Conservation (phyloP, 441 rosid genomes). For the Isatis lusitanica region DNA sequence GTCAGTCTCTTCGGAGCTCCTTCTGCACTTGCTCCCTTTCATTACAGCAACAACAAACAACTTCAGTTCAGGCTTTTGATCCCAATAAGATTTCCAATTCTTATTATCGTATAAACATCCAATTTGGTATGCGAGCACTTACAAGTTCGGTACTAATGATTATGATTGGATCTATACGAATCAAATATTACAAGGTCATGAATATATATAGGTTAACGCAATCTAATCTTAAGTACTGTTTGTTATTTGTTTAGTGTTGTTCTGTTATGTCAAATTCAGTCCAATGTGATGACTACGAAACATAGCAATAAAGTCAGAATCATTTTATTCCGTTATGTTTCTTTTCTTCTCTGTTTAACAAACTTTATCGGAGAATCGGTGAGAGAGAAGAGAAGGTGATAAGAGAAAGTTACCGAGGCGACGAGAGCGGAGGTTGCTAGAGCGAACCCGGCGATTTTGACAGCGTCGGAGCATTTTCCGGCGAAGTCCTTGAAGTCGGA, state of each 20-base stretch:
- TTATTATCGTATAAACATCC: background rate
- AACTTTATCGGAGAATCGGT: background rate
- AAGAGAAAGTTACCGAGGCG: conserved; percentile 50
- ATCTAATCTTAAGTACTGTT: background rate
- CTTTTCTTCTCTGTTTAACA: too few species aligned
- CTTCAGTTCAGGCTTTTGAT: background rate
- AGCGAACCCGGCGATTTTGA: conserved; percentile 76
- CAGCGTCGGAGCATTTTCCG: conserved; percentile 60
- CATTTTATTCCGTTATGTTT: too few species aligned
- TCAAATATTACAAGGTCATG: background rate
- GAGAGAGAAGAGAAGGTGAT: background rate
- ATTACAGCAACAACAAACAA: background rate
- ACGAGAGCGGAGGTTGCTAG: conserved; percentile 91
- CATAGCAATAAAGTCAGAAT: background rate
- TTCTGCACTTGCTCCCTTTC: conserved; percentile 80
- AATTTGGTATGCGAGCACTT: background rate
- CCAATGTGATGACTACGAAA: background rate
- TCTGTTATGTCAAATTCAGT: background rate
- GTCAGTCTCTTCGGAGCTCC: conserved; percentile 81
- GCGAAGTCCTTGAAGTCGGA: conserved; percentile 66
- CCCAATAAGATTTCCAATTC: background rate
- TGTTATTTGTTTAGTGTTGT: background rate
- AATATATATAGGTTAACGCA: too few species aligned
- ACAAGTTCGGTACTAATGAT: background rate
- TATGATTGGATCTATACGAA: background rate